Evolutionary conservation across 1,284 basidiomycete genomes (phyloP), one percentile per base, ranked within the genome.

Genomic region (Puccinia triticina): DNA sequence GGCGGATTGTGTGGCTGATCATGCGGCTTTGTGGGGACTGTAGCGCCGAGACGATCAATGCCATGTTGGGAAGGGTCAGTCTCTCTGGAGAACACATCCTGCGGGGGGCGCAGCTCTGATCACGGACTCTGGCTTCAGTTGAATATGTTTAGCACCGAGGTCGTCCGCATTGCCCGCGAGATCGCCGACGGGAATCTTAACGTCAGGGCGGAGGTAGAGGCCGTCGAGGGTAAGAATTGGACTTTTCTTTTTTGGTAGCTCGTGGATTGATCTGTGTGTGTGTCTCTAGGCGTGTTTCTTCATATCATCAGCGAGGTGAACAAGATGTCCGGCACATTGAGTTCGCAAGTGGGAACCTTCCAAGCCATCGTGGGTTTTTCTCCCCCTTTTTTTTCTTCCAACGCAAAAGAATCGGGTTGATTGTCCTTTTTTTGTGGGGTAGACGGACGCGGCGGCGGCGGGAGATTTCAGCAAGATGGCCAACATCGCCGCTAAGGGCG

Each of bases 241-340:
- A 18, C 29, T 29, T 46, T 48, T 11, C 23, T 21, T 57, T 7
- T 32, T 11, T 34, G 59, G 37, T 34, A 23, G 40, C 46, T 43
- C 12, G n/a, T 57, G 72, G 3, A 29, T 34, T 48, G 46, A 72
- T 48, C 46, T 72, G 32, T 18, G 23, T 53, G 21, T 50, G 48
- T 53, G 2, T 74, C 10, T 59, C 26, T 10, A 82, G 80, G 80
- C 16, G 72, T 82, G 29, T 82, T 82, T 64, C 71, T 82, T 50
- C 80, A 82, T 40, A 82, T 82, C 64, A 82, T 82, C 72, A 82
- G 71, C 61, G 80, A 82, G 59, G 80, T 82, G 29, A 82, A 82
- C 40, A 75, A 74, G 32, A 82, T 82, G 80, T 82, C 80, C 11
- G 80, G 80, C 43, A 82, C 80, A 7, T 61, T 82, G 40, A 82